Conservation (phyloP, 129 eudicot species). For the Ambrosia trifida region DNA sequence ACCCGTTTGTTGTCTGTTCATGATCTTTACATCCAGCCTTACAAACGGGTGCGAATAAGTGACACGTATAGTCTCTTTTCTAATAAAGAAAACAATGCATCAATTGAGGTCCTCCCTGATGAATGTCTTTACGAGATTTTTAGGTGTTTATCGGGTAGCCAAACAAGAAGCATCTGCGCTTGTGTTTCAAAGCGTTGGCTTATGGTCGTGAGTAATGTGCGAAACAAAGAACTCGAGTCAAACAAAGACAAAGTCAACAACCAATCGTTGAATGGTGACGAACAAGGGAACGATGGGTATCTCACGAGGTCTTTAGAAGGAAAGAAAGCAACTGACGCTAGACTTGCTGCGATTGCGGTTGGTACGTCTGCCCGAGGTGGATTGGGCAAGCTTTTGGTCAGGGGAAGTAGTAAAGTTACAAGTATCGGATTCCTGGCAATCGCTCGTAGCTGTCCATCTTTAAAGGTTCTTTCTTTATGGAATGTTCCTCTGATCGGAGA, state of each 20-base stretch:
- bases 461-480: conserved; percentile 76
- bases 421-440: conserved; percentile 62
- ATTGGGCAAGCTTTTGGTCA: conserved; percentile 86
- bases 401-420: conserved; percentile 72
- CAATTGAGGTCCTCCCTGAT: conserved; percentile 74
- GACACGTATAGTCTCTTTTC: conserved; percentile 39
- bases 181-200: conserved; percentile 95
- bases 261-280: conserved; percentile 21
- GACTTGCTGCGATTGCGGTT: conserved; percentile 90
- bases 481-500: conserved; percentile 60
- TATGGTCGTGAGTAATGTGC: conserved; percentile 47
- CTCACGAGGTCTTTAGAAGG: conserved; percentile 88
- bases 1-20: conserved; percentile 42
- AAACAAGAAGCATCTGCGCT: conserved; percentile 65
- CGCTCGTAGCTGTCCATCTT: conserved; percentile 81
- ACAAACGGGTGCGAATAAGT: conserved; percentile 57
- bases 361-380: conserved; percentile 91
- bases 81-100: conserved; percentile 40
- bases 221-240: conserved; percentile 47
- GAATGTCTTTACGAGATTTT: conserved; percentile 94
- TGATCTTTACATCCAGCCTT: conserved; percentile 54
- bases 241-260: conserved; percentile 23
- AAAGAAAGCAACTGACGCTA: conserved; percentile 78
- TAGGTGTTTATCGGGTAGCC: conserved; percentile 65
- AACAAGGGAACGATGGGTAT: conserved; percentile 58